Percentiles rank a stretch among this genome's conserved stretches.
Evolutionary conservation across 2,329 filamentous ascomycete genomes (phyloP).

Genomic region (Fusarium scirpi): DNA sequence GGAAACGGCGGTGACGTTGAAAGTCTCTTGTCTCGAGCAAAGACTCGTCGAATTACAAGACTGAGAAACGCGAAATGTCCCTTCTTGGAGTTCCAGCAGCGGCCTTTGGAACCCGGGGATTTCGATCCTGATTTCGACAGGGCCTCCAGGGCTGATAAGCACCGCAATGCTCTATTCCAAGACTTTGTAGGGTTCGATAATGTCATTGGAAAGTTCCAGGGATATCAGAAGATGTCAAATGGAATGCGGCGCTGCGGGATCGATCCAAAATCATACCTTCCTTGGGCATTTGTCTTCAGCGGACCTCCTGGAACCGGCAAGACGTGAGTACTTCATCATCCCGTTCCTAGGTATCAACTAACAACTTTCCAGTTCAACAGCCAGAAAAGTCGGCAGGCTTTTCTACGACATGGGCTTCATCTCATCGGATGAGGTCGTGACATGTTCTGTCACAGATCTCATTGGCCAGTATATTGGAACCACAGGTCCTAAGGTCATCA

Average conservation of each 20-base stretch:
- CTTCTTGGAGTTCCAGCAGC: not conserved
- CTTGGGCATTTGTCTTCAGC: not conserved
- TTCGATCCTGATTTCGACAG: conserved; percentile 3
- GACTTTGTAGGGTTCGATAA: not conserved
- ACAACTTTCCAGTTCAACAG: not conserved
- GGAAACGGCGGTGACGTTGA: conserved; percentile 4
- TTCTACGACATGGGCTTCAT: conserved; percentile 1
- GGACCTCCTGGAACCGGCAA: not conserved
- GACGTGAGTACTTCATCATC: not conserved
- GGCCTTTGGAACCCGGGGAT: not conserved
- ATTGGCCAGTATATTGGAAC: not conserved
- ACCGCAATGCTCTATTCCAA: not conserved
- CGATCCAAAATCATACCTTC: not conserved
- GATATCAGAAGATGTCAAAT: not conserved
- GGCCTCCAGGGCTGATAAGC: not conserved
- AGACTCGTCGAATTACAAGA: not conserved
- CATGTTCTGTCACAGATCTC: not conserved
- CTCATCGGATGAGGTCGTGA: not conserved
- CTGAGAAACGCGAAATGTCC: not conserved
- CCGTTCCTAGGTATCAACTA: not conserved
- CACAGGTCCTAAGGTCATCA: not conserved
- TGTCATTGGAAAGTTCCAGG: not conserved
- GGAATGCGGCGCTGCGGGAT: not conserved
- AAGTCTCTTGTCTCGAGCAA: not conserved
- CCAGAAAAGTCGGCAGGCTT: not conserved